Evolutionary conservation across 257 asterid species (phyloP).

Genomic region (Linderniella brevidens): DNA sequence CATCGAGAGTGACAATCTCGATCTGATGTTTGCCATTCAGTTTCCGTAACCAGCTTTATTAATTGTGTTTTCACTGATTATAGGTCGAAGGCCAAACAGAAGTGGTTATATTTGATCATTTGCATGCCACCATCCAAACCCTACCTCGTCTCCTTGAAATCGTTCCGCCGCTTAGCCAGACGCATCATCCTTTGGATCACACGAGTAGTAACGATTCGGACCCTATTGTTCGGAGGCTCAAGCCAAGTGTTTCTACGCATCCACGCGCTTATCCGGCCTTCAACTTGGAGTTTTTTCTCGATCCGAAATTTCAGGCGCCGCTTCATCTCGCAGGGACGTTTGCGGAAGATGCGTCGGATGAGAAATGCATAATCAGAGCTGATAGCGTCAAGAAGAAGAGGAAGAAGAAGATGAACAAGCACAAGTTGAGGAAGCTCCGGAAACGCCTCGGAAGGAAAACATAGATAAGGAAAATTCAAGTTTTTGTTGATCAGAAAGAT

Average conservation of each 20-base stretch:
- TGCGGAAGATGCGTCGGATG: constrained; percentile 19
- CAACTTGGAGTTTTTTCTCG: constrained; percentile 32
- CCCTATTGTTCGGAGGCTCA: constrained; percentile 8
- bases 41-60: too few species aligned
- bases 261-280: constrained; percentile 36
- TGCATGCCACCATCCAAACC: constrained; percentile 86
- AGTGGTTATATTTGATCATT: constrained; percentile 81
- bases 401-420: constrained; percentile 9
- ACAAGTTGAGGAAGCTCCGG: constrained; percentile 5
- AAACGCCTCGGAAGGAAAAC: constrained; percentile 14
- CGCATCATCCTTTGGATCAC: too few species aligned
- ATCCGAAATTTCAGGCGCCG: constrained; percentile 20
- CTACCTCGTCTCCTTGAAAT: too few species aligned
- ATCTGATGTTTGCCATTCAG: too few species aligned
- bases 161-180: too few species aligned
- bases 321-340: too few species aligned
- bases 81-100: constrained; percentile 76
- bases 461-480: constrained; percentile 12
- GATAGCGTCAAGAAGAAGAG: constrained; percentile 11
- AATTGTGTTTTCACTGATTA: constrained; percentile 5
- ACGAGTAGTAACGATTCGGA: too few species aligned
- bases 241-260: constrained; percentile 6
- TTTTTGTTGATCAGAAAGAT: too few species aligned
- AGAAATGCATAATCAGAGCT: constrained; percentile 10
- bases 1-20: too few species aligned